Percentiles rank a stretch among this genome's conserved stretches.
Evolutionary conservation across 2,329 filamentous ascomycete genomes (phyloP).

Genomic region (Huntiella moniliformis): DNA sequence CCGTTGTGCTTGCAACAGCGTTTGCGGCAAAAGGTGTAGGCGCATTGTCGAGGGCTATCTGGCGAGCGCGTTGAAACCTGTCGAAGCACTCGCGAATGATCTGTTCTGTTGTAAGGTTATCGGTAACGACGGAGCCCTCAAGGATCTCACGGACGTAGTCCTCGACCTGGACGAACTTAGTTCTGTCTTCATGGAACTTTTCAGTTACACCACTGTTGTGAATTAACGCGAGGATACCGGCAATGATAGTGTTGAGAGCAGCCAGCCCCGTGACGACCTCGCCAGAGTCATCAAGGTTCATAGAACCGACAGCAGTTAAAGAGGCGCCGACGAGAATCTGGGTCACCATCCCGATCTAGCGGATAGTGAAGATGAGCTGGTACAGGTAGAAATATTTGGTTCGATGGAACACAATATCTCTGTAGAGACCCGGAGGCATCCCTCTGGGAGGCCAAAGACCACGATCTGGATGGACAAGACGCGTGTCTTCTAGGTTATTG

Average conservation of each 20-base stretch:
- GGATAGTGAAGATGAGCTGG: constrained; percentile 23
- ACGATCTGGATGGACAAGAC: constrained; percentile 23
- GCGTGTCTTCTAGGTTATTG: constrained; percentile 19
- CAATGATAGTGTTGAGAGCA: constrained; percentile 29
- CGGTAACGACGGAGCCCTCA: constrained; percentile 27
- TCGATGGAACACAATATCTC: constrained; percentile 26
- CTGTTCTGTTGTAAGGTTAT: constrained; percentile 25
- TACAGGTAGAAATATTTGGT: constrained; percentile 27
- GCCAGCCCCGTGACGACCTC: constrained; percentile 30
- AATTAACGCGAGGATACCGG: constrained; percentile 31
- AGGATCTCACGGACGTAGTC: constrained; percentile 31
- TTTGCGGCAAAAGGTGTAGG: constrained; percentile 16
- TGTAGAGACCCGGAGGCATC: constrained; percentile 30
- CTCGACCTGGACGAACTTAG: constrained; percentile 30
- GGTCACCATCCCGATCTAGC: constrained; percentile 28
- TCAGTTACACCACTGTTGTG: constrained; percentile 36
- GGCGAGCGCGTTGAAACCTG: constrained; percentile 26
- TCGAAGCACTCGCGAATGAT: constrained; percentile 29
- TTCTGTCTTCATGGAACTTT: constrained; percentile 29
- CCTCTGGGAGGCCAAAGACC: constrained; percentile 28
- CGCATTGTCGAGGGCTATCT: constrained; percentile 28
- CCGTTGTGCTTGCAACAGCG: background rate
- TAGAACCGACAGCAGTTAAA: constrained; percentile 30
- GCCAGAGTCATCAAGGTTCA: constrained; percentile 19
- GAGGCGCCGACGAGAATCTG: constrained; percentile 31